Conservation (phyloP, 2,329 filamentous ascomycete species). For the Rhynchosporium graminicola region DNA sequence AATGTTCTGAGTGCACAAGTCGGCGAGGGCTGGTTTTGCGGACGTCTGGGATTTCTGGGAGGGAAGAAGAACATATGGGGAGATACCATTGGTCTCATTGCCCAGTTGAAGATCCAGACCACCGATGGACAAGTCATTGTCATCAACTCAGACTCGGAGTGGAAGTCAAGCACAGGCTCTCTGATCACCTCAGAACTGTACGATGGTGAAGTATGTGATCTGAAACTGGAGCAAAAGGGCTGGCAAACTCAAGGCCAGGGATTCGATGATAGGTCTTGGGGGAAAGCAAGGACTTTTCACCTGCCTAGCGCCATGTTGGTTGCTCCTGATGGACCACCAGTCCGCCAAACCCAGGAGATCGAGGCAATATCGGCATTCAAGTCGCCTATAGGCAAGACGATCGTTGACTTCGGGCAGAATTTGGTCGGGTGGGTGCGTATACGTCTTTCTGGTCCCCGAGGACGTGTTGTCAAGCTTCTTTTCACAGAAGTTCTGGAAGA, state of each 20-base stretch:
- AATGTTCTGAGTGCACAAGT: constrained; percentile 47
- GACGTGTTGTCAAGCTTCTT: constrained; percentile 45
- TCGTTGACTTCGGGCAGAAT: constrained; percentile 60
- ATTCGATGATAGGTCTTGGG: constrained; percentile 39
- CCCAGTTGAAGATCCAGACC: constrained; percentile 40
- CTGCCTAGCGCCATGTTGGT: constrained; percentile 39
- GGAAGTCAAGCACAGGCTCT: constrained; percentile 42
- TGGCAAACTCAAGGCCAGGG: constrained; percentile 23
- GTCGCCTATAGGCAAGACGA: constrained; percentile 45
- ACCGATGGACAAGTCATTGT: constrained; percentile 35
- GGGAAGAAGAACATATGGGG: constrained; percentile 43
- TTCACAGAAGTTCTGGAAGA: constrained; percentile 49
- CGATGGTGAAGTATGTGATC: constrained; percentile 55
- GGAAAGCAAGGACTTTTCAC: constrained; percentile 39
- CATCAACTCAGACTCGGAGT: constrained; percentile 28
- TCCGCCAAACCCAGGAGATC: constrained; percentile 42
- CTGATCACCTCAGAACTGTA: constrained; percentile 47
- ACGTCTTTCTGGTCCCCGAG: constrained; percentile 41
- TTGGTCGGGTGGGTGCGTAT: constrained; percentile 53
- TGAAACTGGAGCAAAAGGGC: constrained; percentile 38
- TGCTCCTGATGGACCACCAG: constrained; percentile 47
- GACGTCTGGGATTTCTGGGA: constrained; percentile 43
- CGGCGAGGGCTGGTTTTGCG: constrained; percentile 53
- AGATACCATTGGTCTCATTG: constrained; percentile 43
- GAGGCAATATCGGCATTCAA: constrained; percentile 40